These are phyloP conservation scores for Fusarium nelsonii DNA, from an alignment of 2,329 filamentous ascomycete genomes.

Conservation along the genomic window DNA sequence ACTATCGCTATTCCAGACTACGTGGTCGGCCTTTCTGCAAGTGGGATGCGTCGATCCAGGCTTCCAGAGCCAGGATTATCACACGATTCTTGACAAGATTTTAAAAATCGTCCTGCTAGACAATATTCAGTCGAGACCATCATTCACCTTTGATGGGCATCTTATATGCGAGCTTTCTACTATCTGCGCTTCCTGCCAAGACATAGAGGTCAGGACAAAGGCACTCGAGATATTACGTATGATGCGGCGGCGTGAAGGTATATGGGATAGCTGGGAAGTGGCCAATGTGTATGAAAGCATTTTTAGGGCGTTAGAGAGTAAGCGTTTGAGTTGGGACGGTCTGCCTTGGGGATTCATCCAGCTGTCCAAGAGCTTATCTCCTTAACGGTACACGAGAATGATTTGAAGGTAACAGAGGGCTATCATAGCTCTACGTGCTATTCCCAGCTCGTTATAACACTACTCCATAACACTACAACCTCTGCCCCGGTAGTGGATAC, in stretches of 20 bases:
- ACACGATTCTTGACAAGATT: slow-evolving; percentile 17
- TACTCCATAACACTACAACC: not conserved
- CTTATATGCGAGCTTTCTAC: slow-evolving; percentile 28
- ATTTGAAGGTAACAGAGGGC: not conserved
- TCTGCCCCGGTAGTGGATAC: not conserved
- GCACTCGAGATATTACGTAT: slow-evolving; percentile 28
- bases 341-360: not conserved
- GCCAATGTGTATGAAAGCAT: not conserved
- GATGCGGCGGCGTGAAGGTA: slow-evolving; percentile 33
- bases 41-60: not conserved
- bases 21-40: slow-evolving; percentile 12
- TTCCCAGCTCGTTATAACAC: not conserved
- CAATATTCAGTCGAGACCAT: not conserved
- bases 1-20: slow-evolving; percentile 9
- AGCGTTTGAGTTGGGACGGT: not conserved
- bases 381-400: not conserved
- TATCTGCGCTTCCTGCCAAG: slow-evolving; percentile 25
- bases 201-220: slow-evolving; percentile 10
- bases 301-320: not conserved
- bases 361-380: too few species aligned
- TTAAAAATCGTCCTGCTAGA: slow-evolving; percentile 17
- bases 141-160: slow-evolving; percentile 37
- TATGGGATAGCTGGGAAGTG: slow-evolving; percentile 42
- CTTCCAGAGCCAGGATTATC: not conserved
- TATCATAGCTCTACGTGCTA: not conserved